These are phyloP conservation scores for Epichloe brachyelytri DNA, from an alignment of 2,329 filamentous ascomycete genomes.

Conservation along the genomic window DNA sequence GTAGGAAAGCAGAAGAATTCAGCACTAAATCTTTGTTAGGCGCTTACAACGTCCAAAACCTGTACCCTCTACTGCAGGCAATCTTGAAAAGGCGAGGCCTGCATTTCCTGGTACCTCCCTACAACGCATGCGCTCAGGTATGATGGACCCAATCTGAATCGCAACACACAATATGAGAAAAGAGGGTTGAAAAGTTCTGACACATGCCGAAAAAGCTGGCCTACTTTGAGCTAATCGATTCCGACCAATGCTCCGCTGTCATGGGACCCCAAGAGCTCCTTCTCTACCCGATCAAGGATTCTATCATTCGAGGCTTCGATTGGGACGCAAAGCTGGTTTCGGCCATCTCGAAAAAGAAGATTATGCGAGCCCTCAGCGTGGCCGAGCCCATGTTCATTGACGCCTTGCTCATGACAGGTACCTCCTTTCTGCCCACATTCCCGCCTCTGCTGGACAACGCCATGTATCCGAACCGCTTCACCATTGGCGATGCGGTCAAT, in stretches of 20 bases:
- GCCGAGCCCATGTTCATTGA: slow-evolving; percentile 67
- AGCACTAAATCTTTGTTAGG: slow-evolving; percentile 32
- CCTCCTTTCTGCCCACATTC: slow-evolving; percentile 64
- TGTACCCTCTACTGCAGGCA: slow-evolving; percentile 65
- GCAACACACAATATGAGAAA: neutral
- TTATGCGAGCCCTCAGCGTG: slow-evolving; percentile 56
- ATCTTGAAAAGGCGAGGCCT: slow-evolving; percentile 57
- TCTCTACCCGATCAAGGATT: slow-evolving; percentile 69
- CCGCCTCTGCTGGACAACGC: slow-evolving; percentile 56
- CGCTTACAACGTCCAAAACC: slow-evolving; percentile 55
- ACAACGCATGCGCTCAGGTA: slow-evolving; percentile 79
- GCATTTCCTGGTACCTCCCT: slow-evolving; percentile 73
- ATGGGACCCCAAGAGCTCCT: slow-evolving; percentile 78
- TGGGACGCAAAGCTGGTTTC: slow-evolving; percentile 55
- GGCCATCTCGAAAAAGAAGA: slow-evolving; percentile 53
- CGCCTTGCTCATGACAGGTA: slow-evolving; percentile 70
- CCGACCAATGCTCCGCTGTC: slow-evolving; percentile 59
- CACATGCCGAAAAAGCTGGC: slow-evolving; percentile 38
- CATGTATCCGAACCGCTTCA: slow-evolving; percentile 43
- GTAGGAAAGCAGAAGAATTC: neutral
- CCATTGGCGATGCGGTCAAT: slow-evolving; percentile 64
- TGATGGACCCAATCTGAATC: slow-evolving; percentile 10
- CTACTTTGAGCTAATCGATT: slow-evolving; percentile 58
- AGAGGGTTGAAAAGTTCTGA: neutral
- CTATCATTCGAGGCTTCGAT: slow-evolving; percentile 54